Evolutionary conservation across 805 yeast genomes (phyloP).

Genomic region (Candida pseudoglaebosa): DNA sequence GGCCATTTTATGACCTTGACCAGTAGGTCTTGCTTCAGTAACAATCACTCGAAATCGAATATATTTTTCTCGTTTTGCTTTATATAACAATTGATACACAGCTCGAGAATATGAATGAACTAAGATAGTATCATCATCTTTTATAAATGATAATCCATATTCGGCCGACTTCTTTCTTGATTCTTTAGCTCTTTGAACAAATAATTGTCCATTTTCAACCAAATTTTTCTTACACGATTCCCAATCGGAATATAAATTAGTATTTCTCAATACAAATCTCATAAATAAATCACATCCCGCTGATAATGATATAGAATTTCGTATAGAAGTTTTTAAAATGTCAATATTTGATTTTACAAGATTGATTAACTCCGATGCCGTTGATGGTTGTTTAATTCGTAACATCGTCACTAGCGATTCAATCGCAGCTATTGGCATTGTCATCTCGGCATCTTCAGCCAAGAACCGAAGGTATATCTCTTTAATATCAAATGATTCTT

Average conservation of each 20-base stretch:
- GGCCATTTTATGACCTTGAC: conserved; percentile 72
- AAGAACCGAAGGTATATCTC: conserved; percentile 75
- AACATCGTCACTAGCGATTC: conserved; percentile 86
- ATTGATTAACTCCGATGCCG: conserved; percentile 88
- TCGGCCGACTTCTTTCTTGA: conserved; percentile 85
- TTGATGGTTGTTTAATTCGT: conserved; percentile 79
- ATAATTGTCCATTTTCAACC: conserved; percentile 90
- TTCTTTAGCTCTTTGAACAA: conserved; percentile 86
- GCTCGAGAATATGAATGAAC: conserved; percentile 93
- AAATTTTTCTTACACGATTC: conserved; percentile 85
- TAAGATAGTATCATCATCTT: conserved; percentile 86
- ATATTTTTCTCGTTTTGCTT: conserved; percentile 69
- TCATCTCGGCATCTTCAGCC: conserved; percentile 90
- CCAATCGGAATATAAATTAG: conserved; percentile 88
- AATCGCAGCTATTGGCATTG: conserved; percentile 99
- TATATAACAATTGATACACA: conserved; percentile 67
- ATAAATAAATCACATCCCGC: conserved; percentile 98
- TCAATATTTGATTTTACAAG: conserved; percentile 73
- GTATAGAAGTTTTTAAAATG: conserved; percentile 70
- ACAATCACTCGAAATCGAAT: conserved; percentile 86
- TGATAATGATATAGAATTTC: conserved; percentile 86
- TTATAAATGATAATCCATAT: conserved; percentile 81
- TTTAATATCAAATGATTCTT: conserved; percentile 65
- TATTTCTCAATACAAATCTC: conserved; percentile 86
- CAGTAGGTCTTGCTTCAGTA: conserved; percentile 88